Conservation (phyloP, 495 filamentous ascomycete species). For the Penicillium parvum region DNA sequence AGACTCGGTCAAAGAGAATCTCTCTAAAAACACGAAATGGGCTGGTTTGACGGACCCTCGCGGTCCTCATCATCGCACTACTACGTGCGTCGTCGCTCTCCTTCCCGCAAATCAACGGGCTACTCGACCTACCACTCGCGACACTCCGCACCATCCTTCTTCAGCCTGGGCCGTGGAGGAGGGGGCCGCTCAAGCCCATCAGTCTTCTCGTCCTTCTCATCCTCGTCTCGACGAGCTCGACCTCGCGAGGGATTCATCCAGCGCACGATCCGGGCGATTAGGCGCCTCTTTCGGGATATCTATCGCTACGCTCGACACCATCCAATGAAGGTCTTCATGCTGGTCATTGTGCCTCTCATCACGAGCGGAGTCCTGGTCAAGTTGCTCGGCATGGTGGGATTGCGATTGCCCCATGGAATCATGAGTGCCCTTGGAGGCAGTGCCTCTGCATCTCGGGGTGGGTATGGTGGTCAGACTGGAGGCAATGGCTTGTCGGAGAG, state of each 20-base stretch:
- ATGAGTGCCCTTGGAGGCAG: conserved; percentile 48
- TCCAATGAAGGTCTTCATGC: conserved; percentile 77
- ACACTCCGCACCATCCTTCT: conserved; percentile 49
- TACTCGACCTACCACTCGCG: conserved; percentile 36
- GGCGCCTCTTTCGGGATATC: conserved; percentile 68
- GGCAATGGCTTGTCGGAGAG: conserved; percentile 38
- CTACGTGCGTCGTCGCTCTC: conserved; percentile 34
- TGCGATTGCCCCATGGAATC: conserved; percentile 62
- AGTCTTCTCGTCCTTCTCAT: conserved; percentile 54
- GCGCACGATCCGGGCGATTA: conserved; percentile 64
- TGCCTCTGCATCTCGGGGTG: conserved; percentile 28
- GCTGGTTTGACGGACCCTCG: conserved; percentile 46
- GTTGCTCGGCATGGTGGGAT: conserved; percentile 67
- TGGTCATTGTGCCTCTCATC: conserved; percentile 79
- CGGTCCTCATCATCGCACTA: conserved; percentile 20
- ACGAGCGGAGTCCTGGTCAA: conserved; percentile 73
- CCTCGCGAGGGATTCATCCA: conserved; percentile 72
- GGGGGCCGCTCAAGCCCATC: conserved; percentile 45
- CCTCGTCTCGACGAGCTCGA: conserved; percentile 53
- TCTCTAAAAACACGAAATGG: conserved; percentile 29
- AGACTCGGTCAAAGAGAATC: too few species aligned
- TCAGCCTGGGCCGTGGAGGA: conserved; percentile 39
- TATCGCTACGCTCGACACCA: conserved; percentile 70
- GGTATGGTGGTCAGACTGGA: conserved; percentile 21
- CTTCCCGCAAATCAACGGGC: conserved; percentile 30